Conservation (phyloP, 495 filamentous ascomycete genomes). For the Neurospora sp. region DNA sequence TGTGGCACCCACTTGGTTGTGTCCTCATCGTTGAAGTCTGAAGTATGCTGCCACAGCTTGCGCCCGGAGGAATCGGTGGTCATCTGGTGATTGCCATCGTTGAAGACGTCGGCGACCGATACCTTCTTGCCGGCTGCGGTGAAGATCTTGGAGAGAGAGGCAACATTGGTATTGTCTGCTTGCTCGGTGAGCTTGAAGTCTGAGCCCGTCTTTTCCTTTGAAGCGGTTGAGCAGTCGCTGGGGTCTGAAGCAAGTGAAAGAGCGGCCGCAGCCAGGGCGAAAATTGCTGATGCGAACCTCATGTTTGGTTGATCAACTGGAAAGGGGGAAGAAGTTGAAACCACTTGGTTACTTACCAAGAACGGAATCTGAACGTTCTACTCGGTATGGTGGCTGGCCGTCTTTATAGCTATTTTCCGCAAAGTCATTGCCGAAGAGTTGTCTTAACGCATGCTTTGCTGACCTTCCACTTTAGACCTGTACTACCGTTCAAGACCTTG, state of each 20-base stretch:
- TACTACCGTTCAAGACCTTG: not conserved
- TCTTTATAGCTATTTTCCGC: not conserved
- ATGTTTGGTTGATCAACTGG: not conserved
- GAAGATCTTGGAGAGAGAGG: constrained; percentile 11
- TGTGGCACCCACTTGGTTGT: constrained; percentile 31
- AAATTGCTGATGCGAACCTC: not conserved
- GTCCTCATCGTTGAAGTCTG: constrained; percentile 24
- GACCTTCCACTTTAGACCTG: not conserved
- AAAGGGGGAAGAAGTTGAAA: not conserved
- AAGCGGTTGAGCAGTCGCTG: constrained; percentile 3
- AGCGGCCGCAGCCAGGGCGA: not conserved
- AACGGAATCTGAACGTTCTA: not conserved
- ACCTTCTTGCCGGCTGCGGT: constrained; percentile 10
- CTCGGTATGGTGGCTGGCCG: not conserved
- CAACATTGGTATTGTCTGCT: constrained; percentile 13
- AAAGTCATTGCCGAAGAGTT: not conserved
- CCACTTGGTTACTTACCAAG: too few relatives aligned
- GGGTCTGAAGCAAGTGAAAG: constrained; percentile 1
- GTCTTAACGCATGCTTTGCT: not conserved
- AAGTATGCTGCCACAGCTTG: constrained; percentile 17
- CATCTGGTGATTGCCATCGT: constrained; percentile 27
- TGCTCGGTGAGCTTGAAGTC: constrained; percentile 11
- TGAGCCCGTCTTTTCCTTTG: constrained; percentile 1
- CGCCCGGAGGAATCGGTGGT: constrained; percentile 11
- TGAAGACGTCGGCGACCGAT: constrained; percentile 24